Conservation (phyloP, 108 stramenopile genomes). For the Mediolabrus comicus region DNA sequence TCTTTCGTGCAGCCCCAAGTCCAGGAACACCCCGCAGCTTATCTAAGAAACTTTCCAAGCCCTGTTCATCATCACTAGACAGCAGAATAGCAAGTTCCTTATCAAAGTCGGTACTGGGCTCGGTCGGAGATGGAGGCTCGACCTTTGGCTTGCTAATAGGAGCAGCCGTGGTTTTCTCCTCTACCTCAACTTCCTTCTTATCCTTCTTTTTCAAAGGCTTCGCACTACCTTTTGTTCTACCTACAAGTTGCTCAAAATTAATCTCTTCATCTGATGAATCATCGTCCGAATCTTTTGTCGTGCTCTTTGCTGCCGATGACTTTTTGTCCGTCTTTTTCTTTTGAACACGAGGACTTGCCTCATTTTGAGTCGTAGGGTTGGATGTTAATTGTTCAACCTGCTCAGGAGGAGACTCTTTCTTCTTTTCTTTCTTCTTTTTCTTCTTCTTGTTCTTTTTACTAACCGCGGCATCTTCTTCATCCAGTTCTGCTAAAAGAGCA, state of each 20-base stretch:
- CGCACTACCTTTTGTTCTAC: slow-evolving; percentile 21
- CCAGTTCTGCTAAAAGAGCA: slow-evolving; percentile 84
- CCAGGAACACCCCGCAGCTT: slow-evolving; percentile 86
- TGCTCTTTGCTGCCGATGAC: slow-evolving; percentile 1
- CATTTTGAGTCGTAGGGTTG: slow-evolving; percentile 3
- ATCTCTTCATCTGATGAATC: slow-evolving; percentile 52
- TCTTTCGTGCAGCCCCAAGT: slow-evolving; percentile 79
- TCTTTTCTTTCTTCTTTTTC: slow-evolving; percentile 67
- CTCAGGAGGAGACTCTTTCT: slow-evolving; percentile 19
- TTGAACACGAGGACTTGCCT: not conserved
- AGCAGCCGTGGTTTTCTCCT: slow-evolving; percentile 5
- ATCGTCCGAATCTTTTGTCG: slow-evolving; percentile 26
- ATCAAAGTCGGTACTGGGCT: slow-evolving; percentile 26
- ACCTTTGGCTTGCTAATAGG: slow-evolving; percentile 3
- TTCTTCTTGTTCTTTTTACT: slow-evolving; percentile 85
- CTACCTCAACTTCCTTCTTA: slow-evolving; percentile 22
- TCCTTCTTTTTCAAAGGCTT: slow-evolving; percentile 39
- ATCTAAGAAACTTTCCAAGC: slow-evolving; percentile 70
- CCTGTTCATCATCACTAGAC: slow-evolving; percentile 60
- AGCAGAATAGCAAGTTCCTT: slow-evolving; percentile 53
- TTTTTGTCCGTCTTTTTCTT: slow-evolving; percentile 23
- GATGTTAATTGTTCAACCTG: slow-evolving; percentile 13
- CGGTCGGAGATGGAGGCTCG: not conserved
- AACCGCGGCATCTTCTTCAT: slow-evolving; percentile 71
- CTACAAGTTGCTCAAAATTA: slow-evolving; percentile 46